phyloP scores from a whole-genome alignment of 495 filamentous ascomycete genomes.

The Podospora pseudocomata region DNA sequence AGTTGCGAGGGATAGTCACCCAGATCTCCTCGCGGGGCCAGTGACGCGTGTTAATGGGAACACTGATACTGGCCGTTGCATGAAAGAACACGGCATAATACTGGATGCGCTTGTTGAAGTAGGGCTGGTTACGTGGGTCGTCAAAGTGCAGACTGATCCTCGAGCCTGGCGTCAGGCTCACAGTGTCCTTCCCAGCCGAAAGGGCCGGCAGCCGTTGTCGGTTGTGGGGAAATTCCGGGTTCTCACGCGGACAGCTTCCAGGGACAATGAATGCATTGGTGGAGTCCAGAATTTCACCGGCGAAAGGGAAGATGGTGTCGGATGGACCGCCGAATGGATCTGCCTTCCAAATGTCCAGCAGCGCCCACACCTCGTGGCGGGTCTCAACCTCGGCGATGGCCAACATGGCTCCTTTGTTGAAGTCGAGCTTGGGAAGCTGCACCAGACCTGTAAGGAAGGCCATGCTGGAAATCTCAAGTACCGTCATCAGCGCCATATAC shows the following conservation, averaged over 20 bases:
- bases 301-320: slow-evolving; percentile 53
- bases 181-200: slow-evolving; percentile 35
- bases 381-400: slow-evolving; percentile 49
- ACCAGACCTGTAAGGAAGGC: slow-evolving; percentile 51
- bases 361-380: slow-evolving; percentile 49
- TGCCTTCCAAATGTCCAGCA: slow-evolving; percentile 50
- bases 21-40: slow-evolving; percentile 31
- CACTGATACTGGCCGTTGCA: slow-evolving; percentile 41
- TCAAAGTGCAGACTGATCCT: slow-evolving; percentile 41
- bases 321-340: slow-evolving; percentile 49
- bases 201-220: slow-evolving; percentile 43
- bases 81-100: slow-evolving; percentile 56
- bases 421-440: slow-evolving; percentile 37
- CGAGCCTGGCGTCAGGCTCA: slow-evolving; percentile 42
- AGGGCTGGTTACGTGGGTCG: slow-evolving; percentile 38
- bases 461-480: slow-evolving; percentile 53
- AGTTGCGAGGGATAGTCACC: slow-evolving; percentile 42
- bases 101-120: slow-evolving; percentile 33
- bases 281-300: slow-evolving; percentile 51
- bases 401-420: slow-evolving; percentile 43
- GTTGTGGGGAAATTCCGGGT: slow-evolving; percentile 49
- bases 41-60: slow-evolving; percentile 39
- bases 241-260: slow-evolving; percentile 46
- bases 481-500: slow-evolving; percentile 46
- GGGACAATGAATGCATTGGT: slow-evolving; percentile 49